A percentile compares a stretch with the other conserved stretches of the same genome.
These are phyloP conservation scores for Picochlorum sp. DNA, from an alignment of 139 green algal genomes.

Conservation along the genomic window DNA sequence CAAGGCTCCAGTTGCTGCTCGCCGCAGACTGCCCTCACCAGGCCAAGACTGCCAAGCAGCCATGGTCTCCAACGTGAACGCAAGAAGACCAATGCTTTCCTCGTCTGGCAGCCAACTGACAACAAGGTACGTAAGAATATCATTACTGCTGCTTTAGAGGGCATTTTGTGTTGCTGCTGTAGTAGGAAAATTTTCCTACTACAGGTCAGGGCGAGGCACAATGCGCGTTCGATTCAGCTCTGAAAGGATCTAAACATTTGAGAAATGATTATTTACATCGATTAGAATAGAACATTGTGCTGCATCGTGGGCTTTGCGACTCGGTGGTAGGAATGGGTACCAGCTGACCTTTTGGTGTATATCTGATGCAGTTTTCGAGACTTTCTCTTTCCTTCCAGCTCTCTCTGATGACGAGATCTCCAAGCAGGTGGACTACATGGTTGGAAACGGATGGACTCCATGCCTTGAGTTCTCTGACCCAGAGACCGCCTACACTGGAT, in stretches of 20 bases:
- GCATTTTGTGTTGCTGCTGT: not conserved
- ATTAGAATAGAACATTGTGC: too few species aligned
- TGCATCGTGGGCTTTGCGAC: not conserved
- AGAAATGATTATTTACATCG: too few species aligned
- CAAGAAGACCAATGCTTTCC: slow-evolving; percentile 21
- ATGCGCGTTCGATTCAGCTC: too few species aligned
- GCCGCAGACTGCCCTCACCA: slow-evolving; percentile 8
- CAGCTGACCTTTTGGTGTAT: not conserved
- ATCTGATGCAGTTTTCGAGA: slow-evolving; percentile 80
- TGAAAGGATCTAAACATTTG: too few species aligned
- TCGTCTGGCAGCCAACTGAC: slow-evolving; percentile 39
- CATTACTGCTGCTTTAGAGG: not conserved
- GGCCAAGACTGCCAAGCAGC: slow-evolving; percentile 23
- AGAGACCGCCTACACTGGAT: slow-evolving; percentile 60
- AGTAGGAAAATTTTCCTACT: not conserved
- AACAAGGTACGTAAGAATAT: slow-evolving; percentile 34
- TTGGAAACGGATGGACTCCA: slow-evolving; percentile 75
- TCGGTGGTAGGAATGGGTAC: not conserved
- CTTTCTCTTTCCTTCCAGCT: slow-evolving; percentile 96
- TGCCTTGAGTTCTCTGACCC: slow-evolving; percentile 91
- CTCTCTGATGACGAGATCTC: slow-evolving; percentile 84
- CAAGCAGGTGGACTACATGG: slow-evolving; percentile 92
- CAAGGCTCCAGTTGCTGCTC: slow-evolving; percentile 12
- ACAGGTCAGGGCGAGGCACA: not conserved
- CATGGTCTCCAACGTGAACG: slow-evolving; percentile 22